Percentiles rank a stretch among this genome's conserved stretches.
Evolutionary conservation across 306 rosid genomes (phyloP).

Genomic region (Pachyrhizus erosus): DNA sequence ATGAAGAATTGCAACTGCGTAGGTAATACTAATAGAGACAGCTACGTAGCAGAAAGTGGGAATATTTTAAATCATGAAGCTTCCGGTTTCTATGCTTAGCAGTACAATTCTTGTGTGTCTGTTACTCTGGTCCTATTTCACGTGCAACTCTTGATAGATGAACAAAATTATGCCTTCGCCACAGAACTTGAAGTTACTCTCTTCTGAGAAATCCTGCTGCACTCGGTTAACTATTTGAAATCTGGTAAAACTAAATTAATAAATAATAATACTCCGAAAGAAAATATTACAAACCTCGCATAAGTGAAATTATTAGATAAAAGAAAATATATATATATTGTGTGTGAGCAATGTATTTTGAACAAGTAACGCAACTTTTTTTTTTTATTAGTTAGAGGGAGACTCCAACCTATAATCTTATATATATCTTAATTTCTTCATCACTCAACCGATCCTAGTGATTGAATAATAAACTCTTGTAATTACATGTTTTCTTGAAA

Average conservation of each 20-base stretch:
- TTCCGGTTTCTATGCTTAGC: constrained; percentile 4
- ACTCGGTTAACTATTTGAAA: background rate
- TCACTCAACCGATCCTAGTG: too few relatives aligned
- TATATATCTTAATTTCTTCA: too few relatives aligned
- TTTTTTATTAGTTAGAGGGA: too few relatives aligned
- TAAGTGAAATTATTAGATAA: background rate
- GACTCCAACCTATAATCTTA: too few relatives aligned
- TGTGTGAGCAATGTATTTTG: too few relatives aligned
- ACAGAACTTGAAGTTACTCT: constrained; percentile 17
- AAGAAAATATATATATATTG: background rate
- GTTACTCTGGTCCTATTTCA: constrained; percentile 36
- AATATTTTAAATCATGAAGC: constrained; percentile 39
- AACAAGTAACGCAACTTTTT: too few relatives aligned
- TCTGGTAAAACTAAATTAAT: background rate
- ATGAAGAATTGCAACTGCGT: constrained; percentile 29
- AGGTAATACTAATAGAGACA: constrained; percentile 26
- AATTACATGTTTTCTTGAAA: too few relatives aligned
- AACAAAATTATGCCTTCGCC: constrained; percentile 31
- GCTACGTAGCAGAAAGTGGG: constrained; percentile 24
- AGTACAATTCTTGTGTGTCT: constrained; percentile 16
- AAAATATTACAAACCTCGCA: too few relatives aligned
- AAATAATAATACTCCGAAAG: too few relatives aligned
- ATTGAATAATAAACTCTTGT: too few relatives aligned
- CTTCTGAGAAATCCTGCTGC: background rate
- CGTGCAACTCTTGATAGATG: constrained; percentile 31